These are phyloP conservation scores for Acidiella bohemica DNA, from an alignment of 495 filamentous ascomycete species.

Conservation along the genomic window DNA sequence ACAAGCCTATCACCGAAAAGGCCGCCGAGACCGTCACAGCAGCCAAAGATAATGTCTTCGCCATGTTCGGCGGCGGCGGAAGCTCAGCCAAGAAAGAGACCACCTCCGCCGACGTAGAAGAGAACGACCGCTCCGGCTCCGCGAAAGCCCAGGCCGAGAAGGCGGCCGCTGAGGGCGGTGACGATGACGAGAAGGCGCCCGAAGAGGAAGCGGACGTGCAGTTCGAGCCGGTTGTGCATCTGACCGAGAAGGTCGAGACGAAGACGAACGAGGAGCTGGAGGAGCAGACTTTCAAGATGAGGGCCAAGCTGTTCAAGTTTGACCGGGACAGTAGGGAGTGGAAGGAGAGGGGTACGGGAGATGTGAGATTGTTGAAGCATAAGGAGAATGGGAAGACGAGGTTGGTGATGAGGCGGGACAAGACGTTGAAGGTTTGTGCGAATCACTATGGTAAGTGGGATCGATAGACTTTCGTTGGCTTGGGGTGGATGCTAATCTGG, in stretches of 20 bases:
- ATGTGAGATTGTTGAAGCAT: slow-evolving; percentile 93
- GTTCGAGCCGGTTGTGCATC: slow-evolving; percentile 88
- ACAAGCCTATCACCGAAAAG: slow-evolving; percentile 30
- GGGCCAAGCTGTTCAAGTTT: slow-evolving; percentile 98
- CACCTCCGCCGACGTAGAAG: slow-evolving; percentile 60
- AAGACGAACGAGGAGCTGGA: slow-evolving; percentile 98
- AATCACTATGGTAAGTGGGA: slow-evolving; percentile 89
- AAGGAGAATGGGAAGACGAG: slow-evolving; percentile 96
- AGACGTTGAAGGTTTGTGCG: slow-evolving; percentile 99
- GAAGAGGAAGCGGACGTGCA: slow-evolving; percentile 74
- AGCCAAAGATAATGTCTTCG: slow-evolving; percentile 67
- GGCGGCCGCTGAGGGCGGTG: slow-evolving; percentile 8
- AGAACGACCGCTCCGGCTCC: slow-evolving; percentile 70
- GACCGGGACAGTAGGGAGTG: slow-evolving; percentile 80
- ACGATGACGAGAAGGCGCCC: slow-evolving; percentile 26
- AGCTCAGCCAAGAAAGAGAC: slow-evolving; percentile 72
- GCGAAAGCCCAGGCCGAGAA: slow-evolving; percentile 63
- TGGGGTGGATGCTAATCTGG: slow-evolving; percentile 1
- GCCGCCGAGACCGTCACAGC: slow-evolving; percentile 37
- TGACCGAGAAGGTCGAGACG: slow-evolving; percentile 89
- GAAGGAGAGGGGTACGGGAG: slow-evolving; percentile 98
- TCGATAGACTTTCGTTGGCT: background rate
- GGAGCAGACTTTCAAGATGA: slow-evolving; percentile 97
- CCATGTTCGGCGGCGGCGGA: slow-evolving; percentile 91
- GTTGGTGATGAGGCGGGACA: slow-evolving; percentile 96